These are phyloP conservation scores for Phyllosticta paracitricarpa DNA, from an alignment of 2,329 filamentous ascomycete genomes.

Conservation along the genomic window DNA sequence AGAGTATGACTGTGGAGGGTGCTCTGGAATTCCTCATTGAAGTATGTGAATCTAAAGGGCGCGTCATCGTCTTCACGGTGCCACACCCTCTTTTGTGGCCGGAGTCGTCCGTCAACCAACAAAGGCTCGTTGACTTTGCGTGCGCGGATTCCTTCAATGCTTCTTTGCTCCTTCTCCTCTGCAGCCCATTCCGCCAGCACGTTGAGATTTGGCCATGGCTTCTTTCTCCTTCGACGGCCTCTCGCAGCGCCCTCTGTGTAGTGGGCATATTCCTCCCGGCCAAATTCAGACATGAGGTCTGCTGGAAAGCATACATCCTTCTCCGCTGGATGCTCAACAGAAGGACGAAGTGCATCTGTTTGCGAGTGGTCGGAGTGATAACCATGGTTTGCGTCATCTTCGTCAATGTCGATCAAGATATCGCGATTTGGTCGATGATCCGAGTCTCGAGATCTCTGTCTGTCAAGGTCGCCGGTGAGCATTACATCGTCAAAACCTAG, in stretches of 20 bases:
- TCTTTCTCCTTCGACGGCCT: constrained; percentile 33
- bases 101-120: constrained; percentile 77
- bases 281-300: constrained; percentile 68
- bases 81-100: constrained; percentile 71
- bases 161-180: constrained; percentile 81
- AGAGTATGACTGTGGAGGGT: constrained; percentile 96
- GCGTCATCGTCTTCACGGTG: constrained; percentile 79
- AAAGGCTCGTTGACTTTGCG: constrained; percentile 93
- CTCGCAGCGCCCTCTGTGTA: constrained; percentile 35
- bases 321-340: constrained; percentile 48
- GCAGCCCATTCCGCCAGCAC: constrained; percentile 82
- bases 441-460: constrained; percentile 17
- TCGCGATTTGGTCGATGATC: constrained; percentile 26
- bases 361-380: constrained; percentile 13
- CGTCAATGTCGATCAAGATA: constrained; percentile 42
- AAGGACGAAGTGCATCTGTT: neutral
- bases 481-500: constrained; percentile 53
- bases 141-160: constrained; percentile 63
- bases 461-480: constrained; percentile 53
- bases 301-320: constrained; percentile 90
- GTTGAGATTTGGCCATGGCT: constrained; percentile 77
- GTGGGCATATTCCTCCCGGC: constrained; percentile 58
- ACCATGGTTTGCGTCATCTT: constrained; percentile 43
- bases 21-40: constrained; percentile 92
- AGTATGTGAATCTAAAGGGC: constrained; percentile 94